Conservation (phyloP, 805 yeast genomes). For the Cyberlindnera petersonii region DNA sequence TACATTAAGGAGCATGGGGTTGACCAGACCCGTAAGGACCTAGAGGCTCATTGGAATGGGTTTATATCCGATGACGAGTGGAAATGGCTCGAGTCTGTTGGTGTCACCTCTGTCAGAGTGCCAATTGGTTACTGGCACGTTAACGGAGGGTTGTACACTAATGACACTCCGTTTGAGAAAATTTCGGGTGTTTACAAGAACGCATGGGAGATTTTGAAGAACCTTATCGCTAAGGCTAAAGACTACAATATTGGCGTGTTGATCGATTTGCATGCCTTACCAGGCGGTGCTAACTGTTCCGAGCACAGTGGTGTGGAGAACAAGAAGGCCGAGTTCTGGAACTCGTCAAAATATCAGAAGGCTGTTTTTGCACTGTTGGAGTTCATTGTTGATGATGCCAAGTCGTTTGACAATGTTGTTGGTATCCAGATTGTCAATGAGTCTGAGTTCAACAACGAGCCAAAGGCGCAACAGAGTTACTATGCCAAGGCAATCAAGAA, state of each 20-base stretch:
- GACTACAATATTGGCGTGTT: slow-evolving; percentile 64
- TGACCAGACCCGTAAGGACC: slow-evolving; percentile 47
- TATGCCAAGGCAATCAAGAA: slow-evolving; percentile 60
- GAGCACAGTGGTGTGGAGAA: slow-evolving; percentile 77
- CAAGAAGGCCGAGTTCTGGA: slow-evolving; percentile 65
- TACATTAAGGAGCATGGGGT: slow-evolving; percentile 46
- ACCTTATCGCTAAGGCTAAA: slow-evolving; percentile 56
- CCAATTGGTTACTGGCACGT: slow-evolving; percentile 93
- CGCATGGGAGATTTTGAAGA: slow-evolving; percentile 67
- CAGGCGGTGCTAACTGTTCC: slow-evolving; percentile 87
- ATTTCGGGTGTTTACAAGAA: slow-evolving; percentile 55
- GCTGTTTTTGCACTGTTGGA: slow-evolving; percentile 48
- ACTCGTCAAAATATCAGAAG: slow-evolving; percentile 35
- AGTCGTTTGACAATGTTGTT: slow-evolving; percentile 58
- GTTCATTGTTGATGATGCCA: slow-evolving; percentile 60
- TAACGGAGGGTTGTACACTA: slow-evolving; percentile 54
- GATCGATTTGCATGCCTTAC: slow-evolving; percentile 84
- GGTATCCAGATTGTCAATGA: slow-evolving; percentile 89
- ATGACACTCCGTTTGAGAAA: slow-evolving; percentile 59
- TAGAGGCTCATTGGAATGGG: slow-evolving; percentile 62
- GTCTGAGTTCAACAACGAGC: slow-evolving; percentile 58
- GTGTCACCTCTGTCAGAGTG: slow-evolving; percentile 77
- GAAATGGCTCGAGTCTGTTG: slow-evolving; percentile 62
- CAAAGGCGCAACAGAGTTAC: slow-evolving; percentile 50
- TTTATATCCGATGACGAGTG: slow-evolving; percentile 72